Evolutionary conservation across 306 rosid genomes (phyloP), one percentile per base, ranked within the genome.

Genomic region (Lathyrus aphaca): DNA sequence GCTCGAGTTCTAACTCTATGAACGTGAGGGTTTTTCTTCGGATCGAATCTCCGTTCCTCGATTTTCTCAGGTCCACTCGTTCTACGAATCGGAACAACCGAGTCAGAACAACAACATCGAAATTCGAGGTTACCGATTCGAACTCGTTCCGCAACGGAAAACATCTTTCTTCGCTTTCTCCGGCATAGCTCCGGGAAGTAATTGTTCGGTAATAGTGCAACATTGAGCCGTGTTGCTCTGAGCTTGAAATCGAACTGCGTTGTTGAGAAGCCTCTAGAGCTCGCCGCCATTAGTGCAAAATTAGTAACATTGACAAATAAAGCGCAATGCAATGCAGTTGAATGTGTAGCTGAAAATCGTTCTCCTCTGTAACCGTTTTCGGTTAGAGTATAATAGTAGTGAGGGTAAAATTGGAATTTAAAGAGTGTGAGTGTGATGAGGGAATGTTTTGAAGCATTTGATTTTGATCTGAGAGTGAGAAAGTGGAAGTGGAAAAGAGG

Each of bases 41-140:
- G 76, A 82, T 83, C 86, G 78, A 83, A 83, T 10, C 81, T 80
- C 87, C 91, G 43, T 29, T 88, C 90, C 13, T 90, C 97, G 83
- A 15, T 62, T 81, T 85, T 84, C 50, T 74, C 85, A 51, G 85
- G 57, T 10, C 86, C 84, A 66, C 78, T 68, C 40, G 79, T 56
- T 65, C 86, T 86, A 50, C 85, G 82, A 78, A 87, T 91, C 76
- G 96, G 93, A 76, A 78, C 76, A 3, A 73, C 85, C 9, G 92
- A 75, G 74, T 85, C 88, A 25, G 98, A 86, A 57, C 88, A 83
- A 78, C 90, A 83, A 69, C 89, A 85, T 12, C 69, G 72, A 42
- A 85, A 67, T 21, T 70, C 61, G 38, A 25, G 9, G 17, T 37
- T 59, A 57, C 67, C 43, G 42, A 74, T 65, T 59, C 71, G 84